Base-by-base conservation (phyloP, 345 rosid genomes). In the Citrus medica region DNA sequence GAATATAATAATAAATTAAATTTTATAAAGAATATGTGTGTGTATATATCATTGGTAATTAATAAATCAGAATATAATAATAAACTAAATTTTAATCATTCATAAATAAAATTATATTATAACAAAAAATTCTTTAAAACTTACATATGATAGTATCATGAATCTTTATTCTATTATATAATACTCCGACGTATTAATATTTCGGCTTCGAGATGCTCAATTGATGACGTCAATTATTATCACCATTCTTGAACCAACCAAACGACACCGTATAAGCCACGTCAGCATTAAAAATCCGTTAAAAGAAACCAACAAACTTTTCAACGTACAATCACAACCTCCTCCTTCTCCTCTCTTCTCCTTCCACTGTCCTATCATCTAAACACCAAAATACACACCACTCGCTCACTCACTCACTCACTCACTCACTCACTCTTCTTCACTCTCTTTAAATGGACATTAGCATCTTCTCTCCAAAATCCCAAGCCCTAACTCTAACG, bases 391-490 rank as follows among this genome's bases (percentile, higher is more conserved):
- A 16, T 16, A 1, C 19, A 38, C 56, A 38, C 42, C 19, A 32
- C 35, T 32, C 75, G 12, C 55, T 60, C 35, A 7, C 56, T 38
- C 27, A 4, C 0, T n/a, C n/a, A n/a, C n/a, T n/a, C n/a, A n/a
- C n/a, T n/a, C n/a, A n/a, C 28, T 59, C 33, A 7, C 56, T 38
- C 27, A 8, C 59, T 24, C 76, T 13, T 46, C 51, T 46, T 46
- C 51, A 46, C 56, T 75, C 82, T 64, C 79, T 33, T 75, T 61
- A 75, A 61, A 90, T 92, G 94, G 94, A 87, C 71, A 76, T 79
- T n/a, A 72, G 79, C 88, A 81, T 88, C 79, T 63, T 85, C 69
- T 83, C 90, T n/a, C 33, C 86, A 3, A 84, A 85, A 74, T 83
- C 91, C 0, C 85, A 80, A 25, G 69, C 80, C 37, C 83, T 87